Percentiles rank a stretch among this genome's conserved stretches.
Evolutionary conservation across 2,329 filamentous ascomycete species (phyloP).

Genomic region (Metarhizium rileyi): DNA sequence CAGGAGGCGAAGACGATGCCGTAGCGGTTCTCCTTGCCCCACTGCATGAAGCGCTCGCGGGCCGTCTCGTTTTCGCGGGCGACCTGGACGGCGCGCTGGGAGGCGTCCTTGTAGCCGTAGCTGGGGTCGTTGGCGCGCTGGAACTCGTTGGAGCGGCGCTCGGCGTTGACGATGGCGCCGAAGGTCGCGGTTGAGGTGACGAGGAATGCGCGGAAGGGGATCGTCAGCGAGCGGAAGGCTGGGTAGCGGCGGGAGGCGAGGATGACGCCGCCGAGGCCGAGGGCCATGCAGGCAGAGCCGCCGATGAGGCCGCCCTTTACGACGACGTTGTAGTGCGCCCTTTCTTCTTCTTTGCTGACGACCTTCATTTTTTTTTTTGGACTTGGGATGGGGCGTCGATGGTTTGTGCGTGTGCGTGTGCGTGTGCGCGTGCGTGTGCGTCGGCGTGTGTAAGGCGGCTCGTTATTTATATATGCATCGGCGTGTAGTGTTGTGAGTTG

Average conservation of each 20-base stretch:
- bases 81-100: slow-evolving; percentile 45
- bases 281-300: slow-evolving; percentile 54
- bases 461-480: neutral
- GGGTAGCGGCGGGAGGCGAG: slow-evolving; percentile 61
- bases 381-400: neutral
- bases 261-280: slow-evolving; percentile 60
- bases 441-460: too few relatives aligned
- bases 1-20: slow-evolving; percentile 74
- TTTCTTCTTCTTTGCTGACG: slow-evolving; percentile 86
- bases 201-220: slow-evolving; percentile 88
- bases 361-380: slow-evolving; percentile 68
- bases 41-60: slow-evolving; percentile 55
- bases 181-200: slow-evolving; percentile 76
- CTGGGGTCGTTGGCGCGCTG: slow-evolving; percentile 61
- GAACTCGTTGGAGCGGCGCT: slow-evolving; percentile 55
- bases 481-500: neutral
- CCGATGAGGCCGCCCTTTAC: slow-evolving; percentile 71
- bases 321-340: slow-evolving; percentile 72
- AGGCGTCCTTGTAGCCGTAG: slow-evolving; percentile 54
- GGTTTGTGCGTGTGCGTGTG: too few relatives aligned
- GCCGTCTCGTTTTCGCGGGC: slow-evolving; percentile 45
- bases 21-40: slow-evolving; percentile 75
- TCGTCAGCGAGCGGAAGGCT: slow-evolving; percentile 69
- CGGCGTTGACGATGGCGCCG: slow-evolving; percentile 77
- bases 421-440: neutral